A percentile compares a stretch with the other conserved stretches of the same genome.
phyloP scores from a whole-genome alignment of 306 rosid species.

The Erythrophleum fordii region DNA sequence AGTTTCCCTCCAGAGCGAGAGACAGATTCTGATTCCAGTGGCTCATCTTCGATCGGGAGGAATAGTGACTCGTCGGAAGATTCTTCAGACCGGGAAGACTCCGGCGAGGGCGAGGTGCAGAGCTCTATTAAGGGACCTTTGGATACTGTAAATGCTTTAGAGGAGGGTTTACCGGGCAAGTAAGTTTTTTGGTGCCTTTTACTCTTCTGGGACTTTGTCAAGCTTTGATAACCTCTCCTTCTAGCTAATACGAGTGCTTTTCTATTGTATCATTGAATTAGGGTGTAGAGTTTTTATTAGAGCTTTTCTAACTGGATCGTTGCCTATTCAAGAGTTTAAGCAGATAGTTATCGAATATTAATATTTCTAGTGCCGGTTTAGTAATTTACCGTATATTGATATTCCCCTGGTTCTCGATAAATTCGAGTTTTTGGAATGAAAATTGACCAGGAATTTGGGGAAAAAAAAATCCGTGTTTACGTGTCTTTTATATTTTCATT shows the following conservation, averaged over 20 bases:
- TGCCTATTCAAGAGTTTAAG: background rate
- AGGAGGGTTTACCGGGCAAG: constrained; percentile 74
- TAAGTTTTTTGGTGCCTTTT: constrained; percentile 40
- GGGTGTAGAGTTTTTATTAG: background rate
- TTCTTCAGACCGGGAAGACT: constrained; percentile 64
- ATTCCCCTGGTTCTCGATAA: background rate
- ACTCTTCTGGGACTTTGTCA: constrained; percentile 4
- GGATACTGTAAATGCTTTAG: constrained; percentile 66
- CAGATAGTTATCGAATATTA: background rate
- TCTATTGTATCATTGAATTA: background rate
- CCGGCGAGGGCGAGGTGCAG: constrained; percentile 59
- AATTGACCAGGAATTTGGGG: background rate
- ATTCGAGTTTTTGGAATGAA: background rate
- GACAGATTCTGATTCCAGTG: constrained; percentile 61
- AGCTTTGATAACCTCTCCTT: background rate
- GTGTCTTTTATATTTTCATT: background rate
- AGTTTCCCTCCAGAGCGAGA: constrained; percentile 37
- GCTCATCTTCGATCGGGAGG: constrained; percentile 67
- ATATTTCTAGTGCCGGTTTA: background rate
- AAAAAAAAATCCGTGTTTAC: background rate
- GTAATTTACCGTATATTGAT: background rate
- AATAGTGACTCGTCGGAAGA: constrained; percentile 60
- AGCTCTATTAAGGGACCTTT: constrained; percentile 66
- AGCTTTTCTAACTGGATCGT: background rate
- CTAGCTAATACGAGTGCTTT: background rate